Evolutionary conservation across 106 monocot species (phyloP).

Genomic region (Dendrobium catenatum): DNA sequence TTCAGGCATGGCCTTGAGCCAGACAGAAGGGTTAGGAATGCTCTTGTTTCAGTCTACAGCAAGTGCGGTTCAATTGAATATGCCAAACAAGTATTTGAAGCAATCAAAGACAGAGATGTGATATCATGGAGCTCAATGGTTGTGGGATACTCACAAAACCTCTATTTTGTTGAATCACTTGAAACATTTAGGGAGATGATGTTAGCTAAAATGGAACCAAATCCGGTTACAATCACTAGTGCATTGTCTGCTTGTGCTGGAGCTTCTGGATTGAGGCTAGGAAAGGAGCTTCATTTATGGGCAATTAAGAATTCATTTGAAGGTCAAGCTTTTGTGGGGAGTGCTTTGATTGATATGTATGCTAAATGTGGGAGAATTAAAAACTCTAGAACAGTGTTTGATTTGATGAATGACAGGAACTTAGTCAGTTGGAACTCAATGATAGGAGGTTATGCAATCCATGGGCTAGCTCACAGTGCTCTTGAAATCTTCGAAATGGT

Average conservation of each 20-base stretch:
- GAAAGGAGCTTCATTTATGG: slow-evolving; percentile 58
- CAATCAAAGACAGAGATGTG: slow-evolving; percentile 29
- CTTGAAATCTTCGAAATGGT: slow-evolving; percentile 32
- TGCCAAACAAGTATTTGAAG: slow-evolving; percentile 29
- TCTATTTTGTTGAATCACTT: slow-evolving; percentile 27
- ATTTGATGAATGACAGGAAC: slow-evolving; percentile 41
- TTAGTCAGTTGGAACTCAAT: slow-evolving; percentile 53
- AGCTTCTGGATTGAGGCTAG: slow-evolving; percentile 33
- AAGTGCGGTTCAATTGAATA: slow-evolving; percentile 19
- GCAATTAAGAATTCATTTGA: slow-evolving; percentile 37
- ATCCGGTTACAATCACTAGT: slow-evolving; percentile 41
- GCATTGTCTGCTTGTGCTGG: slow-evolving; percentile 47
- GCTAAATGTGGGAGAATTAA: slow-evolving; percentile 46
- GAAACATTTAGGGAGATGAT: slow-evolving; percentile 42
- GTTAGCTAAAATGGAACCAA: slow-evolving; percentile 19
- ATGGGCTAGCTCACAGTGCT: slow-evolving; percentile 38
- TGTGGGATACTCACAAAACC: slow-evolving; percentile 41
- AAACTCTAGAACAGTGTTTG: slow-evolving; percentile 40
- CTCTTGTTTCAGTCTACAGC: slow-evolving; percentile 54
- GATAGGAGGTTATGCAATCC: slow-evolving; percentile 54
- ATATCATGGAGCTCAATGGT: slow-evolving; percentile 77
- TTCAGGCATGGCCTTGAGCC: slow-evolving; percentile 22
- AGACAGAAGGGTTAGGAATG: slow-evolving; percentile 51
- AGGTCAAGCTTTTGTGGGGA: slow-evolving; percentile 49
- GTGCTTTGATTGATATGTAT: slow-evolving; percentile 63